A percentile compares a stretch with the other conserved stretches of the same genome.
phyloP scores from a whole-genome alignment of 192 early-diverging fungal genomes.

The Thamnidium elegans region DNA sequence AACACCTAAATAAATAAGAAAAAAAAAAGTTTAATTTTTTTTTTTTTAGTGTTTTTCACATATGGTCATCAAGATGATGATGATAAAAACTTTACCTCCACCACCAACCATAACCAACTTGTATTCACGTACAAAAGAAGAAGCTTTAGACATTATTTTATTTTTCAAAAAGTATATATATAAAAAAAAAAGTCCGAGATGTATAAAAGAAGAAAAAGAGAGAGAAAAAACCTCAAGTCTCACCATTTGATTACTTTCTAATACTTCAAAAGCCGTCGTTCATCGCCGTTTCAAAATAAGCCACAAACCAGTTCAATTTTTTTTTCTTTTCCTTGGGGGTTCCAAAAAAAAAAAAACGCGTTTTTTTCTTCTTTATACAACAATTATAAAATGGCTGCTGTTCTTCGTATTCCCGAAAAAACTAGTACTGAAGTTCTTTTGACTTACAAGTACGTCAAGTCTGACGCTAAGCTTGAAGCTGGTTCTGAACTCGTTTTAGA shows the following conservation, averaged over 20 bases:
- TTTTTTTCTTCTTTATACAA: too few relatives aligned
- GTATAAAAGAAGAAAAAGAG: too few relatives aligned
- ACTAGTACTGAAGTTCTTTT: slow-evolving; percentile 24
- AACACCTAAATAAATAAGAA: slow-evolving; percentile 46
- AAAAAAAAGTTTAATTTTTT: background rate
- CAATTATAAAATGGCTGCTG: slow-evolving; percentile 15
- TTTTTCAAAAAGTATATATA: too few relatives aligned
- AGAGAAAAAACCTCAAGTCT: too few relatives aligned
- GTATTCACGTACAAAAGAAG: slow-evolving; percentile 51
- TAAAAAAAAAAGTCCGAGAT: too few relatives aligned
- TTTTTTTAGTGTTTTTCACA: background rate
- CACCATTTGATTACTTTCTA: too few relatives aligned
- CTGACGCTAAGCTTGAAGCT: slow-evolving; percentile 17
- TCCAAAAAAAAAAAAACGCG: too few relatives aligned
- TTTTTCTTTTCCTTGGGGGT: too few relatives aligned
- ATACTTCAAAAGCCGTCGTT: too few relatives aligned
- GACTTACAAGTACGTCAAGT: slow-evolving; percentile 10
- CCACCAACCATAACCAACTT: slow-evolving; percentile 83
- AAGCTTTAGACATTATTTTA: slow-evolving; percentile 37
- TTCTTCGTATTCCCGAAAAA: slow-evolving; percentile 26
- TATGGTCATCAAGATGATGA: background rate
- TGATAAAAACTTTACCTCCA: slow-evolving; percentile 53
- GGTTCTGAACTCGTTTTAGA: slow-evolving; percentile 20
- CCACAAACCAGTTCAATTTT: too few relatives aligned
- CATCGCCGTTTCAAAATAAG: too few relatives aligned